A percentile compares a stretch with the other conserved stretches of the same genome.
Evolutionary conservation across 2,329 filamentous ascomycete genomes (phyloP).

Genomic region (Monosporascus ibericus): DNA sequence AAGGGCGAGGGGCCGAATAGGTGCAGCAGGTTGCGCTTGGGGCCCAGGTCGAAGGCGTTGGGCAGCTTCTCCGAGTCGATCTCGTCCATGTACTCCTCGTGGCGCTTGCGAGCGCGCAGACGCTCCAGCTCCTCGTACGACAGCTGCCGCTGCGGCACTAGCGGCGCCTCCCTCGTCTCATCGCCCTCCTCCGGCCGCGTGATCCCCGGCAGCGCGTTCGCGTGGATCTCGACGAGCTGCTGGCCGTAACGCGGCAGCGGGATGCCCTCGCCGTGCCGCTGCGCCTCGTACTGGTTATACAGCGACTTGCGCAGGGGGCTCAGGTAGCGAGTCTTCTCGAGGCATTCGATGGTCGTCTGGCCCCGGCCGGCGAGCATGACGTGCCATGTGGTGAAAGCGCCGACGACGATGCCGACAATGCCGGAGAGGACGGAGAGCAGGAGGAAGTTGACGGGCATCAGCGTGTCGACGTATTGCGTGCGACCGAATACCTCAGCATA

Average conservation of each 20-base stretch:
- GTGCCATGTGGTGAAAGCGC: constrained; percentile 89
- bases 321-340: constrained; percentile 93
- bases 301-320: constrained; percentile 69
- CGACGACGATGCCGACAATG: constrained; percentile 84
- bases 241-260: constrained; percentile 58
- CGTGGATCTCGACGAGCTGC: constrained; percentile 74
- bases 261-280: constrained; percentile 43
- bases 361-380: constrained; percentile 71
- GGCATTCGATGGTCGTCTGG: constrained; percentile 90
- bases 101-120: constrained; percentile 46
- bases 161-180: constrained; percentile 26
- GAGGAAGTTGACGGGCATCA: constrained; percentile 87
- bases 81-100: constrained; percentile 78
- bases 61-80: constrained; percentile 82
- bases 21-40: constrained; percentile 70
- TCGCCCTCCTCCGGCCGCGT: constrained; percentile 80
- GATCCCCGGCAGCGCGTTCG: constrained; percentile 73
- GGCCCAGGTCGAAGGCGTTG: constrained; percentile 88
- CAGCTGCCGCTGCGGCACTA: constrained; percentile 36
- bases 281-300: constrained; percentile 54
- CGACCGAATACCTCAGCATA: constrained; percentile 76
- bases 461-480: constrained; percentile 62
- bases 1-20: constrained; percentile 70
- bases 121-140: constrained; percentile 52
- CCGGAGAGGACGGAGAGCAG: constrained; percentile 80